These are phyloP conservation scores for Phytophthora chlamydospora DNA, from an alignment of 352 stramenopile species.

Conservation along the genomic window DNA sequence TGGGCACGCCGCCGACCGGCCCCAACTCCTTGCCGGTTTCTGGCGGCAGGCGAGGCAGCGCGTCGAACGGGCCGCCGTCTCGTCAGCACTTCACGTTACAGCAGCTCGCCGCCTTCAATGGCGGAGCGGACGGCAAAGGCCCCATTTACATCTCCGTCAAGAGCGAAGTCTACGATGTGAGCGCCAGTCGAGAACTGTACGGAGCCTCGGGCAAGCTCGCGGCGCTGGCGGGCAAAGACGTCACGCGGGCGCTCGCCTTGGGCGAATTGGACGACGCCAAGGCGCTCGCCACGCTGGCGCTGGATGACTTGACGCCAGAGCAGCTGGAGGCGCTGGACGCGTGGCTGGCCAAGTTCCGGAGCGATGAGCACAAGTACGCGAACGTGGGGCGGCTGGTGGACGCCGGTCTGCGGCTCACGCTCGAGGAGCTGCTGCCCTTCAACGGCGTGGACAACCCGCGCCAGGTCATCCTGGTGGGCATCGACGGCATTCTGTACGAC, in stretches of 20 bases:
- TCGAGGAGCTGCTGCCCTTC: conserved; percentile 71
- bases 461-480: conserved; percentile 89
- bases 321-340: conserved; percentile 51
- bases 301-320: conserved; percentile 46
- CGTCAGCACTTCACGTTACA: conserved; percentile 73
- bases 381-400: conserved; percentile 90
- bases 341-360: conserved; percentile 87
- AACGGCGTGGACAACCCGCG: conserved; percentile 71
- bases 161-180: conserved; percentile 95
- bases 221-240: conserved; percentile 91
- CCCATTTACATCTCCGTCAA: conserved; percentile 92
- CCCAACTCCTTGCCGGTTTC: conserved; percentile 23
- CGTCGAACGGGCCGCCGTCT: conserved; percentile 6
- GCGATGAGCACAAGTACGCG: conserved; percentile 87
- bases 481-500: conserved; percentile 93
- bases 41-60: conserved; percentile 12
- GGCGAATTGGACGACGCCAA: conserved; percentile 81
- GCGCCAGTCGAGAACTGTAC: conserved; percentile 87
- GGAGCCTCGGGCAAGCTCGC: conserved; percentile 87
- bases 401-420: conserved; percentile 41
- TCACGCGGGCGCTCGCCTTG: conserved; percentile 88
- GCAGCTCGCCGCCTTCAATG: conserved; percentile 89
- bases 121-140: conserved; percentile 53
- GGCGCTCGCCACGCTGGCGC: conserved; percentile 53
- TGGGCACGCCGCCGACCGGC: conserved; percentile 34